phyloP scores from a whole-genome alignment of 768 basidiomycete species.

The Mycena galopus region DNA sequence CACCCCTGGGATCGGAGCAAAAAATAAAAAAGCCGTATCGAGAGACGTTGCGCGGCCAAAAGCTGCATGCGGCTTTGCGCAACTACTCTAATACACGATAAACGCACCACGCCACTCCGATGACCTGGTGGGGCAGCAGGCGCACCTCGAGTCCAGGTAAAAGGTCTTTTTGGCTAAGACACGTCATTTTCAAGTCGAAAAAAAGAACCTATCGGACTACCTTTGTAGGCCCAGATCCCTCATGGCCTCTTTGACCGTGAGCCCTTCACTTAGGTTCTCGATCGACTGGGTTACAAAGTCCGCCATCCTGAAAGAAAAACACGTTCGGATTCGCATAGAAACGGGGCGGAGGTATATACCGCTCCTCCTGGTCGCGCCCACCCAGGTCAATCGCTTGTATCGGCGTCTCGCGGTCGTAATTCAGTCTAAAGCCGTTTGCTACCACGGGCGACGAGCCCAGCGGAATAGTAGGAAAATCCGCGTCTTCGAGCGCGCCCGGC shows the following conservation, averaged over 20 bases:
- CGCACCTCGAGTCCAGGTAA: conserved; percentile 79
- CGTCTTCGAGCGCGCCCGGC: conserved; percentile 28
- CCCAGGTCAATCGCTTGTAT: conserved; percentile 67
- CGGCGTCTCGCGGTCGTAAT: conserved; percentile 65
- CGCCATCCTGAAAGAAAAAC: conserved; percentile 58
- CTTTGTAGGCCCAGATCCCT: conserved; percentile 62
- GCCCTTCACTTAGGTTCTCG: conserved; percentile 66
- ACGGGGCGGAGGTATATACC: conserved; percentile 44
- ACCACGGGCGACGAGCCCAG: conserved; percentile 25
- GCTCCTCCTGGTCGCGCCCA: conserved; percentile 68
- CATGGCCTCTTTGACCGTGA: conserved; percentile 67
- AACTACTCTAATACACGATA: too few species aligned
- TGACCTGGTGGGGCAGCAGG: conserved; percentile 79
- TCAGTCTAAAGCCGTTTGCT: conserved; percentile 56
- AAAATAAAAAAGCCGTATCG: too few species aligned
- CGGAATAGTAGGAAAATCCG: conserved; percentile 38
- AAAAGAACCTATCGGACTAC: conserved; percentile 48
- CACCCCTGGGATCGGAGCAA: too few species aligned
- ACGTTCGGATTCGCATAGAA: background rate
- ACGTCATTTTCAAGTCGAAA: background rate
- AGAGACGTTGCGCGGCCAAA: too few species aligned
- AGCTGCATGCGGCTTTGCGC: too few species aligned
- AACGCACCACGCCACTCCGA: conserved; percentile 78
- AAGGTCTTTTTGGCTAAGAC: conserved; percentile 61
- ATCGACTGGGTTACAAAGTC: conserved; percentile 74